Evolutionary conservation across 179 eudicot genomes (phyloP), one percentile per base, ranked within the genome.

Genomic region (Drosera spatulata): DNA sequence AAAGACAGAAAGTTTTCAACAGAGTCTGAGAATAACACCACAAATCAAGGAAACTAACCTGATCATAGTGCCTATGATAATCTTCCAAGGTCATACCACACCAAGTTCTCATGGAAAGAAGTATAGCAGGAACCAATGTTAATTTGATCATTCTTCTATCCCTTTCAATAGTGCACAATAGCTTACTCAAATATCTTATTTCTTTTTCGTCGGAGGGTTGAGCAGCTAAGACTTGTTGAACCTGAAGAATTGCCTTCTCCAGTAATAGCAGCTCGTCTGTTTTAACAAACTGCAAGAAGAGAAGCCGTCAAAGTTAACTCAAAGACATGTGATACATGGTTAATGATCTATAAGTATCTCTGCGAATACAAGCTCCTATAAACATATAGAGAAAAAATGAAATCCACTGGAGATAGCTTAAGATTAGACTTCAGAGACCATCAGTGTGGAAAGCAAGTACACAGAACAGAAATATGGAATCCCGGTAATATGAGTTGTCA

Each of bases 31-130:
- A 10, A 33, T 4, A 39, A 58, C 41, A 51, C 43, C 6, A 55
- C 55, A 41, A 55, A 38, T 43, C 6, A 54, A 60, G 50, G 51
- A 41, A 67, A 69, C 66, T 63, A 56, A 91, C 98, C 98, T 91
- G 80, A 77, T 69, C 50, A 68, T 84, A 91, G 77, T 84, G 71
- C 50, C 75, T 71, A 61, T 91, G 95, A 80, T 91, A 91, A 74
- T 88, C 89, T 71, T 75, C 85, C 71, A 88, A 70, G 64, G 70
- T 75, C 63, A 64, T 68, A 61, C 88, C 89, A 56, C 91, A 91
- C 91, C 96, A 88, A 44, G 67, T 62, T 71, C 74, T 73, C 70
- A 88, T 77, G 69, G 87, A 83, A 40, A 74, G 68, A 62, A 79
- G 69, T 50, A 88, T 60, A 50, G 91, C 81, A 60, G 80, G 91